Percentiles rank a stretch among this genome's conserved stretches.
These are phyloP conservation scores for Penicillium paneum DNA, from an alignment of 2,329 filamentous ascomycete genomes.

Conservation along the genomic window DNA sequence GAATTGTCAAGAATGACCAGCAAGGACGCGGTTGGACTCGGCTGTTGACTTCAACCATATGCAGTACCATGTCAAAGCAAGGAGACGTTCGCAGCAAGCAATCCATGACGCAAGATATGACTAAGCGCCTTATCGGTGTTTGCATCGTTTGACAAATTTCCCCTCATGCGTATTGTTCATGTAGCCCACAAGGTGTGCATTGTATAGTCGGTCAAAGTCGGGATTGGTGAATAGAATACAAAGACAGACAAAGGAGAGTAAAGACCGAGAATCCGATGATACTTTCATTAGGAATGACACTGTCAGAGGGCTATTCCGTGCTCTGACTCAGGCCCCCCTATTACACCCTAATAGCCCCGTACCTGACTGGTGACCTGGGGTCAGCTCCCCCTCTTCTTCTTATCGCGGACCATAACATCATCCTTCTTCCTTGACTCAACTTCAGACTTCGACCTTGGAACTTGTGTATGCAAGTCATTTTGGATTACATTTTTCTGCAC, in stretches of 20 bases:
- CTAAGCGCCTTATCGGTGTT: slow-evolving; percentile 8
- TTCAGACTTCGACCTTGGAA: background rate
- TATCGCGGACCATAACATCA: slow-evolving; percentile 16
- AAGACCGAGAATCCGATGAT: background rate
- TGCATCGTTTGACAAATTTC: slow-evolving; percentile 5
- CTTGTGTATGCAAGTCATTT: slow-evolving; percentile 7
- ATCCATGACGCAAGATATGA: background rate
- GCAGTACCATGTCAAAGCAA: background rate
- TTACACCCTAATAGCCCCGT: slow-evolving; percentile 10
- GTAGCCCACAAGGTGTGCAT: slow-evolving; percentile 6
- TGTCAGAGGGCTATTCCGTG: slow-evolving; percentile 3
- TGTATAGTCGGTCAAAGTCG: background rate
- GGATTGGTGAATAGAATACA: slow-evolving; percentile 4
- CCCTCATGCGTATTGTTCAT: slow-evolving; percentile 3
- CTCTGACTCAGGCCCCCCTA: slow-evolving; percentile 23
- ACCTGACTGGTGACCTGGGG: slow-evolving; percentile 13
- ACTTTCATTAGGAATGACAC: background rate
- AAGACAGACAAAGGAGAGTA: background rate
- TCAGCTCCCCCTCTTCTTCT: slow-evolving; percentile 14
- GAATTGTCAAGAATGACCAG: background rate
- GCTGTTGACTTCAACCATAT: background rate
- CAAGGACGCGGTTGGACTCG: background rate
- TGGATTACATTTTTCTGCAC: background rate
- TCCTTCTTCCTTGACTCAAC: slow-evolving; percentile 11
- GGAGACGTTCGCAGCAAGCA: background rate